A percentile compares a stretch with the other conserved stretches of the same genome.
Evolutionary conservation across 1,139 yeast species (phyloP).

Genomic region (Scheffersomyces parashehatae): DNA sequence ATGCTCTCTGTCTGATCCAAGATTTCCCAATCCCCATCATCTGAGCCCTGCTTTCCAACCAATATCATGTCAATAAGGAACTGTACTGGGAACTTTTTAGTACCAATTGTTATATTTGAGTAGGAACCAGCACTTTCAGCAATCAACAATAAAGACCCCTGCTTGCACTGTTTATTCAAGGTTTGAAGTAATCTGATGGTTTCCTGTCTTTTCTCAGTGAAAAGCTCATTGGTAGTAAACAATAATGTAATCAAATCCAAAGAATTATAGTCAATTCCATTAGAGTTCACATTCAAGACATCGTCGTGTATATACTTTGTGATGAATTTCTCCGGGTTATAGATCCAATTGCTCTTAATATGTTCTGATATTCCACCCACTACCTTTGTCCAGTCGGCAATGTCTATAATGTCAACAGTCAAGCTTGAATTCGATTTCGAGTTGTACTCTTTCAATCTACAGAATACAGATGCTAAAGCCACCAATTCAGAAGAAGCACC

Average conservation of each 20-base stretch:
- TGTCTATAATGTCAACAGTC: slow-evolving; percentile 61
- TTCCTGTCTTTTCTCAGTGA: slow-evolving; percentile 63
- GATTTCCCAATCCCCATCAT: slow-evolving; percentile 64
- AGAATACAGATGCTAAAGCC: slow-evolving; percentile 63
- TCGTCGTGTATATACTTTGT: slow-evolving; percentile 55
- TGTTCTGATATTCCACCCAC: slow-evolving; percentile 43
- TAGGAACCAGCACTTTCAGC: slow-evolving; percentile 91
- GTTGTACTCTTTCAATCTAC: slow-evolving; percentile 45
- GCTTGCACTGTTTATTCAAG: slow-evolving; percentile 45
- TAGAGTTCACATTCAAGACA: slow-evolving; percentile 26
- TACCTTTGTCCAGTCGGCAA: slow-evolving; percentile 73
- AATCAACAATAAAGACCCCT: slow-evolving; percentile 63
- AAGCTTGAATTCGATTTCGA: slow-evolving; percentile 35
- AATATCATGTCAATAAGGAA: slow-evolving; percentile 74
- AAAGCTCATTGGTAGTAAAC: slow-evolving; percentile 86
- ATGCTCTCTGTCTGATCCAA: slow-evolving; percentile 69
- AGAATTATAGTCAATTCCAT: slow-evolving; percentile 13
- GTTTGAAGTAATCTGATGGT: slow-evolving; percentile 61
- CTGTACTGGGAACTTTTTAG: slow-evolving; percentile 78
- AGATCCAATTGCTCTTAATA: slow-evolving; percentile 55
- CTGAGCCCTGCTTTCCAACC: slow-evolving; percentile 52
- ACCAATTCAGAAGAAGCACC: slow-evolving; percentile 88
- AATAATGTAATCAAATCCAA: slow-evolving; percentile 62
- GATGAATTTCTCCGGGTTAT: slow-evolving; percentile 35
- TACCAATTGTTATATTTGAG: slow-evolving; percentile 75